Evolutionary conservation across 164 flowering plant species (phyloP).

Genomic region (Annona squamosa): DNA sequence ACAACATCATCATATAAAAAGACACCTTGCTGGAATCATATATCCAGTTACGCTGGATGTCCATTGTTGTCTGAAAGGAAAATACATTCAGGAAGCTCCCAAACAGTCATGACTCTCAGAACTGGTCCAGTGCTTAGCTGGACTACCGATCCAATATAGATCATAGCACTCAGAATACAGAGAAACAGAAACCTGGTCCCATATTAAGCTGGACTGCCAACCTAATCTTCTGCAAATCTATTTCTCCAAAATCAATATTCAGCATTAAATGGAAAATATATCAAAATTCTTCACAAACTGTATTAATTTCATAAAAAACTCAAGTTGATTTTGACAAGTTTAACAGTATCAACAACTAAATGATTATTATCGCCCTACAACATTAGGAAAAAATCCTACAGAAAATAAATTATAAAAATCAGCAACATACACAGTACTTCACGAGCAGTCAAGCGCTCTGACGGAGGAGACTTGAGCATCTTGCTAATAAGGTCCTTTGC

Average conservation of each 20-base stretch:
- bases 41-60: not conserved
- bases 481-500: conserved; percentile 86
- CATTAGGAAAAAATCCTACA: not conserved
- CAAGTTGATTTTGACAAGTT: not conserved
- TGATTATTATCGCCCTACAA: not conserved
- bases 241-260: not conserved
- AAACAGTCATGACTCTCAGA: not conserved
- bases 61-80: not conserved
- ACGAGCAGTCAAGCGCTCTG: conserved; percentile 89
- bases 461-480: conserved; percentile 81
- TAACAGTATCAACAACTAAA: not conserved
- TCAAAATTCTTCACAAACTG: no score
- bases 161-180: not conserved
- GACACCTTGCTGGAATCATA: not conserved
- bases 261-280: no score
- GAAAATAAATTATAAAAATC: not conserved
- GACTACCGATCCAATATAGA: not conserved
- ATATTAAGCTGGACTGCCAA: not conserved
- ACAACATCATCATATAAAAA: not conserved
- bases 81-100: not conserved
- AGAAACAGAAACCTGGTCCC: not conserved
- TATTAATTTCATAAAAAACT: no score
- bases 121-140: not conserved
- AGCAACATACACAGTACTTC: conserved; percentile 79
- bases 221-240: not conserved